Evolutionary conservation across 2,329 filamentous ascomycete genomes (phyloP).

Genomic region (Teratosphaeriaceae sp.): DNA sequence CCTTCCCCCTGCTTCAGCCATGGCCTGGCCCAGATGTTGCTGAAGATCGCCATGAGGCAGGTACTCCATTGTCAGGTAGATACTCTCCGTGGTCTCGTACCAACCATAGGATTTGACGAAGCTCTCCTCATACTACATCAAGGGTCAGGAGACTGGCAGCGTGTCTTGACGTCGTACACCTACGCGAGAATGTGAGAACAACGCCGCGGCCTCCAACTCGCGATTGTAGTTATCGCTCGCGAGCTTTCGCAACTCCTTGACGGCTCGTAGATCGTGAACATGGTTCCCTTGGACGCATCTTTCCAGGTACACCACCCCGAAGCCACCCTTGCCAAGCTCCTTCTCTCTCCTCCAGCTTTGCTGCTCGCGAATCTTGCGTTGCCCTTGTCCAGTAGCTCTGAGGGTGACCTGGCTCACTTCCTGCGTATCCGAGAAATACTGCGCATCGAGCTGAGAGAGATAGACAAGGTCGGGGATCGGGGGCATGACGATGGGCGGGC

Average conservation of each 20-base stretch:
- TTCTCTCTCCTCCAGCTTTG: slow-evolving; percentile 1
- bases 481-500: too few species aligned
- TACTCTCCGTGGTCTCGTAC: slow-evolving; percentile 25
- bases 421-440: too few species aligned
- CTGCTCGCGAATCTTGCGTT: too few species aligned
- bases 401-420: too few species aligned
- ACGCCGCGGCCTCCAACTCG: neutral
- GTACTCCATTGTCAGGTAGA: slow-evolving; percentile 37
- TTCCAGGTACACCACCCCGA: slow-evolving; percentile 1
- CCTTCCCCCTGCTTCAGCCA: slow-evolving; percentile 1
- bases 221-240: neutral
- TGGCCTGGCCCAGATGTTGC: neutral
- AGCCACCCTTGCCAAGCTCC: slow-evolving; percentile 1
- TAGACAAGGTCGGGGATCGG: neutral
- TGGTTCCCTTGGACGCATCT: slow-evolving; percentile 1
- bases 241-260: neutral
- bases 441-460: neutral
- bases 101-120: slow-evolving; percentile 32
- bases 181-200: neutral
- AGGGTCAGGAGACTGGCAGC: neutral
- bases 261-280: neutral
- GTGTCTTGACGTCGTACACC: neutral
- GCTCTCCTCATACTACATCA: slow-evolving; percentile 13
- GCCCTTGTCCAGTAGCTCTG: too few species aligned
- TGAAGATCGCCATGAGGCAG: slow-evolving; percentile 16